These are phyloP conservation scores for Hysterium pulicare DNA, from an alignment of 2,329 filamentous ascomycete species.

Conservation along the genomic window DNA sequence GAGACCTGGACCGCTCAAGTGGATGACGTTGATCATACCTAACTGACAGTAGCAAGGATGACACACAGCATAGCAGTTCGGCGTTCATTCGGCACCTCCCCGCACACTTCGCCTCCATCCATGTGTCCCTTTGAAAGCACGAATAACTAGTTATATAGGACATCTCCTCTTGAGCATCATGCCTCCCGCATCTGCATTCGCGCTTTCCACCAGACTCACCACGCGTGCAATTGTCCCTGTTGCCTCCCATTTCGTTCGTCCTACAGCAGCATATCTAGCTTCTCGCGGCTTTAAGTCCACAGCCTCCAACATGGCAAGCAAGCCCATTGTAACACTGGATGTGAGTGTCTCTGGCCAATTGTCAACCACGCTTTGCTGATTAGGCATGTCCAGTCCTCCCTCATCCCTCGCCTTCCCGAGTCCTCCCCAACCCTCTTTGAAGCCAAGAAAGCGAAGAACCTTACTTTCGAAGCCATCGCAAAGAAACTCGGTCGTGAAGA, in stretches of 20 bases:
- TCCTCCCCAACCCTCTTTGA: constrained; percentile 73
- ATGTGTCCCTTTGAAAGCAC: no score
- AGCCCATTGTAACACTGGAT: constrained; percentile 39
- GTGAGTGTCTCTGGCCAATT: constrained; percentile 13
- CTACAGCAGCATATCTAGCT: constrained; percentile 19
- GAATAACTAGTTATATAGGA: constrained; percentile 16
- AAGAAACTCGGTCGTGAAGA: constrained; percentile 71
- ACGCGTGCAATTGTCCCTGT: constrained; percentile 28
- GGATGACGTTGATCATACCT: constrained; percentile 15
- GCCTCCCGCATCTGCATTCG: constrained; percentile 22
- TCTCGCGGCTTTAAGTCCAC: constrained; percentile 24
- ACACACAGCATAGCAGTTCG: no score
- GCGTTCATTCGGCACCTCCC: no score
- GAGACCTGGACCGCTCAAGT: no score
- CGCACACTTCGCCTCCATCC: no score
- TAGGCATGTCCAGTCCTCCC: constrained; percentile 52
- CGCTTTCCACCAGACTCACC: constrained; percentile 27
- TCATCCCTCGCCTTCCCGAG: constrained; percentile 65
- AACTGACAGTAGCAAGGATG: constrained; percentile 13
- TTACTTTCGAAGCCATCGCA: constrained; percentile 78
- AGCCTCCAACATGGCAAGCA: constrained; percentile 29
- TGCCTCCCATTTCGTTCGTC: constrained; percentile 16
- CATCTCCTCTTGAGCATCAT: constrained; percentile 13
- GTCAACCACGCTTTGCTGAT: not conserved
- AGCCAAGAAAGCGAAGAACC: constrained; percentile 70